phyloP scores from a whole-genome alignment of 2,329 filamentous ascomycete genomes.

The Penicillium sp. region DNA sequence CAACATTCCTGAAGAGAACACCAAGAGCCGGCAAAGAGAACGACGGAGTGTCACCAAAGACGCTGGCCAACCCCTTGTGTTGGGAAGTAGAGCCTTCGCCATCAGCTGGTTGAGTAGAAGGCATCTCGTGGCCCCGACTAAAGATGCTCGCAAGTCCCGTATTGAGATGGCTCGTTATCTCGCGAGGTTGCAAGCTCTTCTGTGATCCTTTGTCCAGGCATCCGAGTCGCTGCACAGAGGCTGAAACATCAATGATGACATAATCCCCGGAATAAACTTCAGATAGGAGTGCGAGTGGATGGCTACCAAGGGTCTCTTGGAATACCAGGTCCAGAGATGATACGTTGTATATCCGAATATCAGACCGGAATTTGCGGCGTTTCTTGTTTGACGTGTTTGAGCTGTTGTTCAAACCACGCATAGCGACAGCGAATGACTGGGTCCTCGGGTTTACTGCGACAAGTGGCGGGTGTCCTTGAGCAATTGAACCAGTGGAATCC shows the following conservation, averaged over 20 bases:
- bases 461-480: constrained; percentile 21
- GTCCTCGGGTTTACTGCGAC: constrained; percentile 68
- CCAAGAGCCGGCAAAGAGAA: constrained; percentile 40
- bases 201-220: constrained; percentile 27
- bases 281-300: constrained; percentile 66
- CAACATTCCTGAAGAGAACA: constrained; percentile 40
- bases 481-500: constrained; percentile 19
- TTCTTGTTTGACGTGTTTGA: constrained; percentile 41
- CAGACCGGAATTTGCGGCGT: constrained; percentile 44
- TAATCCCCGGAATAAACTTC: constrained; percentile 67
- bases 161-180: constrained; percentile 25
- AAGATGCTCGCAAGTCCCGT: constrained; percentile 39
- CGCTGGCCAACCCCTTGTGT: constrained; percentile 31
- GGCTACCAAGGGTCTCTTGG: constrained; percentile 52
- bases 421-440: constrained; percentile 63
- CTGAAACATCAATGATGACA: constrained; percentile 70
- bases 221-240: constrained; percentile 59
- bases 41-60: constrained; percentile 40
- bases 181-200: constrained; percentile 22
- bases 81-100: constrained; percentile 22
- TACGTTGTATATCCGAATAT: constrained; percentile 65
- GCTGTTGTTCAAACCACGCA: constrained; percentile 37
- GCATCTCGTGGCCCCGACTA: constrained; percentile 18
- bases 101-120: constrained; percentile 6
- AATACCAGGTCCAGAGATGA: constrained; percentile 59